Conservation (phyloP, 306 rosid species). For the Spatholobus suberectus region DNA sequence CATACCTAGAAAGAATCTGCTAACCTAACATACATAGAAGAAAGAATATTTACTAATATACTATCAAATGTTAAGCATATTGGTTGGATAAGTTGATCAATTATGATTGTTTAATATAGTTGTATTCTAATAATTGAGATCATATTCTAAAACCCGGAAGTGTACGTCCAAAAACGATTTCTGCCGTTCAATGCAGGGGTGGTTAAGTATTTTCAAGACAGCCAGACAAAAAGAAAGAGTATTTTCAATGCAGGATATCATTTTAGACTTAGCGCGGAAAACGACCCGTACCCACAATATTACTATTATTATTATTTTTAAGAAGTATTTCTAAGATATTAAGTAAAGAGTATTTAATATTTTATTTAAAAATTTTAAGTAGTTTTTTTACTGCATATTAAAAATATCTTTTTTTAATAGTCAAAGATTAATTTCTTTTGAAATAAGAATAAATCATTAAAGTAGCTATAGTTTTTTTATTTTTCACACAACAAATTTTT, state of each 20-base stretch:
- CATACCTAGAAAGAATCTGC: neutral
- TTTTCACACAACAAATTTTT: neutral
- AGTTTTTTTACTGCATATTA: neutral
- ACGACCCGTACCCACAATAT: neutral
- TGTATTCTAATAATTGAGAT: slow-evolving; percentile 6
- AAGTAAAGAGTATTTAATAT: neutral
- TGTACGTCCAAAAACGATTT: neutral
- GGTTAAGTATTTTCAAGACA: neutral
- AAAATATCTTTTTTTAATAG: neutral
- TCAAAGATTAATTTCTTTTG: too few species aligned
- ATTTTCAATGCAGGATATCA: neutral
- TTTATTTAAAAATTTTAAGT: neutral
- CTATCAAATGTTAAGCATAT: neutral
- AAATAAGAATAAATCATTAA: neutral
- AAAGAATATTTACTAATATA: neutral
- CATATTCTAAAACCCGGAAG: neutral
- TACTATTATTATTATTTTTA: neutral
- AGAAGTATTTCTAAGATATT: neutral
- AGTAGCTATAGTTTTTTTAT: neutral
- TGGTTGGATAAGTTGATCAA: neutral
- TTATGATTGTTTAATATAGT: neutral
- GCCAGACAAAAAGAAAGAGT: neutral
- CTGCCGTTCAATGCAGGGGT: neutral
- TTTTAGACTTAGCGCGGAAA: neutral
- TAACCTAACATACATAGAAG: neutral